These are phyloP conservation scores for Ascochyta koolunga DNA, from an alignment of 2,329 filamentous ascomycete species.

Conservation along the genomic window DNA sequence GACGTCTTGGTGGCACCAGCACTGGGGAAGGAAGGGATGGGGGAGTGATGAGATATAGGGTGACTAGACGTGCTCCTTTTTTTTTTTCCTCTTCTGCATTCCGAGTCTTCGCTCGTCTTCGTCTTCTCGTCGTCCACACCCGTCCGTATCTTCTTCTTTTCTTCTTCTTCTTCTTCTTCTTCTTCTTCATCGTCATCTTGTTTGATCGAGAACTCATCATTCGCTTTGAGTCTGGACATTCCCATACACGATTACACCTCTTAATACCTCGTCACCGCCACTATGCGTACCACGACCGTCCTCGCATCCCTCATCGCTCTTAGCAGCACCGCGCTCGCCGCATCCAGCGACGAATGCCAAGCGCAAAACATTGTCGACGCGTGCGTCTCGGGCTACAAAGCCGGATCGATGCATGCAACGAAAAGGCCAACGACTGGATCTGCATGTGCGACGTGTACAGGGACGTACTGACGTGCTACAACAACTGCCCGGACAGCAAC, in stretches of 20 bases:
- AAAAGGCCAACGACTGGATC: slow-evolving; percentile 55
- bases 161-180: background rate
- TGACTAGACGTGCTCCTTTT: background rate
- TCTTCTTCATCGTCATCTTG: background rate
- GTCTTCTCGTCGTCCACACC: no score
- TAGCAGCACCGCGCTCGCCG: slow-evolving; percentile 44
- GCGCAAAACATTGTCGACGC: slow-evolving; percentile 57
- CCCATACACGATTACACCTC: background rate
- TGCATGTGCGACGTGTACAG: slow-evolving; percentile 65
- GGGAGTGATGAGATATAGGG: background rate
- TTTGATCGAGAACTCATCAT: slow-evolving; percentile 21
- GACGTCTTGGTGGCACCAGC: background rate
- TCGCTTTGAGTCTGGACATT: slow-evolving; percentile 27
- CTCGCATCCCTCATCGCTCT: slow-evolving; percentile 36
- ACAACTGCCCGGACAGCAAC: slow-evolving; percentile 64
- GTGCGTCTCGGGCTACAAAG: slow-evolving; percentile 44
- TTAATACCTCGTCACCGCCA: slow-evolving; percentile 11
- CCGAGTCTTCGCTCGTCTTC: background rate
- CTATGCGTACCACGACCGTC: slow-evolving; percentile 43
- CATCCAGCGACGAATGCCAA: slow-evolving; percentile 45
- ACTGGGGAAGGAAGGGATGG: background rate
- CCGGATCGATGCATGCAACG: no score
- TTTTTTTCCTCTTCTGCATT: background rate
- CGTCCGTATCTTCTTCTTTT: no score
- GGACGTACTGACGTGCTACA: slow-evolving; percentile 65